phyloP scores from a whole-genome alignment of 371 early-diverging fungal genomes.

The Zychaea mexicana region DNA sequence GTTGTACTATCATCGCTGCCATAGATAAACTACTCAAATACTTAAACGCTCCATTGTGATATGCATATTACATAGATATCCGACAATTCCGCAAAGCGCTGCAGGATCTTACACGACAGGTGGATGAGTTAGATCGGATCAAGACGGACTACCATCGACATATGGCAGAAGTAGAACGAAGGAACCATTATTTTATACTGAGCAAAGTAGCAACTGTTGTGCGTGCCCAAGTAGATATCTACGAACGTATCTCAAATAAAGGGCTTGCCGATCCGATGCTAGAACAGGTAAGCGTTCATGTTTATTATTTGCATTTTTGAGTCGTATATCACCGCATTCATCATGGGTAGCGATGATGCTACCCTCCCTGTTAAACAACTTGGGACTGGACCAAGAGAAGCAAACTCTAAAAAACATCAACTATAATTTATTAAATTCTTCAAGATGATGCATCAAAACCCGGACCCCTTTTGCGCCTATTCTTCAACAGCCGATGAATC shows the following conservation, averaged over 20 bases:
- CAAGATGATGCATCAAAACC: conserved; percentile 51
- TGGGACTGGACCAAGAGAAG: too few relatives aligned
- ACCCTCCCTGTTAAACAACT: too few relatives aligned
- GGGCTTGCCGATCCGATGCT: conserved; percentile 52
- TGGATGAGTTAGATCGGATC: conserved; percentile 55
- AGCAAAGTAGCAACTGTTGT: conserved; percentile 51
- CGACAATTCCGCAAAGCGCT: conserved; percentile 48
- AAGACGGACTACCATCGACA: conserved; percentile 48
- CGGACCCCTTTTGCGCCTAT: conserved; percentile 55
- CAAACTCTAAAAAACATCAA: too few relatives aligned
- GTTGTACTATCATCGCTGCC: too few relatives aligned
- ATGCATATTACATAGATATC: conserved; percentile 24
- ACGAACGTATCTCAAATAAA: conserved; percentile 52
- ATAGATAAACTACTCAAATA: too few relatives aligned
- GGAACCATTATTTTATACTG: conserved; percentile 45
- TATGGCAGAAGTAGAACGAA: conserved; percentile 49
- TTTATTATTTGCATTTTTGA: background rate
- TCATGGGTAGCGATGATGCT: too few relatives aligned
- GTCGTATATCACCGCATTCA: too few relatives aligned
- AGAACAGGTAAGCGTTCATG: conserved; percentile 38
- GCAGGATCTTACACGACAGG: conserved; percentile 48
- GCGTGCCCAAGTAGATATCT: conserved; percentile 55
- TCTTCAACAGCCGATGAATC: conserved; percentile 43
- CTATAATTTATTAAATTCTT: background rate
- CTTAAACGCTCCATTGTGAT: too few relatives aligned